A percentile compares a stretch with the other conserved stretches of the same genome.
phyloP scores from a whole-genome alignment of 495 filamentous ascomycete genomes.

The Parathielavia hyrcaniae region DNA sequence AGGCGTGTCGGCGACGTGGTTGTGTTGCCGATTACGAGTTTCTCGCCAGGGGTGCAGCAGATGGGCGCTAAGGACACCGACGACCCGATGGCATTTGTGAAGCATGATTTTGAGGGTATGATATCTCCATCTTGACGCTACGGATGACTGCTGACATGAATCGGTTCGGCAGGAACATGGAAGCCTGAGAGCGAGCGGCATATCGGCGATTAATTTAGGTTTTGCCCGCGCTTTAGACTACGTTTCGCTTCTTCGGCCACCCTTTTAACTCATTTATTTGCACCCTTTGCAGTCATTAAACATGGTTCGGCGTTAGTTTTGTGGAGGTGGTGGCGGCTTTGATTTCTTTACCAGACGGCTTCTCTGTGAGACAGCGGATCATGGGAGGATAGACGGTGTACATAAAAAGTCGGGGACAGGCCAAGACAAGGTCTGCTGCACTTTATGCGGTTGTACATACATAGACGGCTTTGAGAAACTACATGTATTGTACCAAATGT shows the following conservation, averaged over 20 bases:
- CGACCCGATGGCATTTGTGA: conserved; percentile 95
- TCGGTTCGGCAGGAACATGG: conserved; percentile 57
- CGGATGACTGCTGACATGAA: not conserved
- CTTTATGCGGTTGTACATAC: not conserved
- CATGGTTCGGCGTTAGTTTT: conserved; percentile 12
- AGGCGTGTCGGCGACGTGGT: conserved; percentile 94
- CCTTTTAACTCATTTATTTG: not conserved
- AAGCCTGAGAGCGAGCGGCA: conserved; percentile 66
- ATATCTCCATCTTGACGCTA: not conserved
- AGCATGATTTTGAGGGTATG: conserved; percentile 91
- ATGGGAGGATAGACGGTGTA: conserved; percentile 5
- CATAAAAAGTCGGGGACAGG: not conserved
- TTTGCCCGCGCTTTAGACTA: not conserved
- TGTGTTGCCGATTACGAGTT: conserved; percentile 91
- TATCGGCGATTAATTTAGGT: conserved; percentile 38
- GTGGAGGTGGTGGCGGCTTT: not conserved
- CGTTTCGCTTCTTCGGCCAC: not conserved
- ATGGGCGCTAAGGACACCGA: conserved; percentile 90
- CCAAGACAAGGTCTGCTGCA: too few species aligned
- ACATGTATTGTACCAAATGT: not conserved
- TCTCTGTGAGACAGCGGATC: not conserved
- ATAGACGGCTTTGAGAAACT: not conserved
- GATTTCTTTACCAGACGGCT: not conserved
- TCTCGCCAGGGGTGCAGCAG: conserved; percentile 88
- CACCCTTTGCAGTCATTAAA: not conserved